Evolutionary conservation across 2,329 filamentous ascomycete species (phyloP).

Genomic region (Hypoxylon sp.): DNA sequence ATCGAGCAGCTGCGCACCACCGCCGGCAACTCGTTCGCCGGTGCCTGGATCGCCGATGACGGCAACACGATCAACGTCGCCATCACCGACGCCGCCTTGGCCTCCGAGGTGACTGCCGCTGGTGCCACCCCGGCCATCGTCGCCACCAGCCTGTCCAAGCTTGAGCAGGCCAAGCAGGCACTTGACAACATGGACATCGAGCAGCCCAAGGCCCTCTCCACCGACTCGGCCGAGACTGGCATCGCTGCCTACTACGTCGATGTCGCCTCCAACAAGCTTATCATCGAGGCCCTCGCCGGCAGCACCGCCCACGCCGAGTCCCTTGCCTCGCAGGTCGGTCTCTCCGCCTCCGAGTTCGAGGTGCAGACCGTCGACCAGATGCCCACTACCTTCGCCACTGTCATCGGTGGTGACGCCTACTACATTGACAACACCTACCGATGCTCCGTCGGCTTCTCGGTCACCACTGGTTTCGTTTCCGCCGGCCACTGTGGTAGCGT

Average conservation of each 20-base stretch:
- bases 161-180: constrained; percentile 52
- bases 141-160: constrained; percentile 49
- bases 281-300: constrained; percentile 49
- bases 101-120: constrained; percentile 48
- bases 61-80: constrained; percentile 48
- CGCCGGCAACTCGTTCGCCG: constrained; percentile 49
- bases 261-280: constrained; percentile 51
- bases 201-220: constrained; percentile 39
- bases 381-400: constrained; percentile 48
- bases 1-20: constrained; percentile 48
- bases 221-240: constrained; percentile 41
- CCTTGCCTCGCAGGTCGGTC: constrained; percentile 50
- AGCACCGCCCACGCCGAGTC: constrained; percentile 48
- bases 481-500: constrained; percentile 51
- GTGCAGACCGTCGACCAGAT: constrained; percentile 46
- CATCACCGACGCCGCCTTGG: constrained; percentile 49
- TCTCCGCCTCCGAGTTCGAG: constrained; percentile 49
- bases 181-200: constrained; percentile 53
- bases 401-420: constrained; percentile 52
- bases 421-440: constrained; percentile 45
- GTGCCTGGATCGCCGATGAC: constrained; percentile 51
- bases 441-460: constrained; percentile 53
- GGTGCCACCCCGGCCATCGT: constrained; percentile 49
- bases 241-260: constrained; percentile 53
- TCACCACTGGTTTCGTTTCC: constrained; percentile 52